A percentile compares a stretch with the other conserved stretches of the same genome.
Conservation (phyloP, 257 asterid species). For the Capsicum rhomboideum region DNA sequence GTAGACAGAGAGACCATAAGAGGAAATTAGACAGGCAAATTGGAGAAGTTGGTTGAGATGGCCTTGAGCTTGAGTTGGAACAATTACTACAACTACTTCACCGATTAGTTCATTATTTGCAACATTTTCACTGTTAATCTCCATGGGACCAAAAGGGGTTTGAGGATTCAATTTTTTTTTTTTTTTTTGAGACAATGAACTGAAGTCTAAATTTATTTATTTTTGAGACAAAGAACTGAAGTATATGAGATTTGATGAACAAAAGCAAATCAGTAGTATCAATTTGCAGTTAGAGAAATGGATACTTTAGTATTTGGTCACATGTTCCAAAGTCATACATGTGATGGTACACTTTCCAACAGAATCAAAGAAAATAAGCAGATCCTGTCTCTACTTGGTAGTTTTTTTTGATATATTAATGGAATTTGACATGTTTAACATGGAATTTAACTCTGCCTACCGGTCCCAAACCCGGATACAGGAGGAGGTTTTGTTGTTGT, state of each 20-base stretch:
- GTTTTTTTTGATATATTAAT: background rate
- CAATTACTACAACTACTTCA: background rate
- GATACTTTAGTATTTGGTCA: background rate
- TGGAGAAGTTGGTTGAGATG: background rate
- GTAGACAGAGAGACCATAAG: background rate
- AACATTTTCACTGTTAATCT: background rate
- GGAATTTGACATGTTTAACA: background rate
- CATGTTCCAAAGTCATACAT: background rate
- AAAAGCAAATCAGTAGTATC: background rate
- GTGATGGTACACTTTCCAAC: background rate
- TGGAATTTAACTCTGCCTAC: background rate
- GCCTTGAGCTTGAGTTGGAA: background rate
- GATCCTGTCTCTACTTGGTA: background rate
- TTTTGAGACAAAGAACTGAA: background rate
- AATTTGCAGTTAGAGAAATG: background rate
- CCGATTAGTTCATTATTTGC: background rate
- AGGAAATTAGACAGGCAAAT: background rate
- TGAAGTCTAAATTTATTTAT: too few relatives aligned
- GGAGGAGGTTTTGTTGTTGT: background rate
- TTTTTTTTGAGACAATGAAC: background rate
- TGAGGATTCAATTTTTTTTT: background rate
- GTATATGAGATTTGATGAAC: background rate
- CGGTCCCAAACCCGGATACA: background rate
- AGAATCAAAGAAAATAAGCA: background rate
- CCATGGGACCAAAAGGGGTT: background rate